Base-by-base conservation (phyloP, 306 rosid genomes). In the Begonia fuchsioides region DNA sequence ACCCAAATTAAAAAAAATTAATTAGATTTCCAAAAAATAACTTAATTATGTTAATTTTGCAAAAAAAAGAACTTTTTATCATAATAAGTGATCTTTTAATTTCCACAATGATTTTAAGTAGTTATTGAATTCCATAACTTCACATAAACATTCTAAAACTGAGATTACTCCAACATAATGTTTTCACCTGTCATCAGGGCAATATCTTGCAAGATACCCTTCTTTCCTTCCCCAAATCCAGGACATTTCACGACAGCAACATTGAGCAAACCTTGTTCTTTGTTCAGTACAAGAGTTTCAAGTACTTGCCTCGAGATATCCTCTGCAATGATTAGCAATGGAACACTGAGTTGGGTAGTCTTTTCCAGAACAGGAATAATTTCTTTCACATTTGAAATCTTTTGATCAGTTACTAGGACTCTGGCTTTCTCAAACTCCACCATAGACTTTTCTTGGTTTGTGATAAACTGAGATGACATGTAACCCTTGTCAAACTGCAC, bases 191-290 rank as follows among this genome's bases (percentile, higher is more conserved):
- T 85, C 84, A 90, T 81, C 17, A 90, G 80, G 32, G 97, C 94
- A 75, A 90, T 81, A 69, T 90, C 95, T 63, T 90, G 97, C 70
- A 90, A 68, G 51, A 85, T 62, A 48, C 85, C 87, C 60, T 90
- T 90, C 76, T 90, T 85, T 48, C 77, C 69, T 54, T 76, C 95
- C 54, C 75, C 77, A 54, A 78, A 58, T 60, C 95, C 95, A 43
- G 97, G 95, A 62, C 97, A 90, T 64, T 75, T 79, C 52, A 90
- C 82, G 17, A 76, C 94, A 15, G 95, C 95, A 69, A 81, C 97
- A 62, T 75, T 77, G 38, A 90, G 49, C 65, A 81, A 59, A 58
- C 97, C 97, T 63, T 90, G 82, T 71, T 26, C 64, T 75, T 90
- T 90, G 83, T 90, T 90, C 60, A 85, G 79, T 62, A 75, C 70